phyloP scores from a whole-genome alignment of 495 filamentous ascomycete species.

The Cladorrhinum samala region DNA sequence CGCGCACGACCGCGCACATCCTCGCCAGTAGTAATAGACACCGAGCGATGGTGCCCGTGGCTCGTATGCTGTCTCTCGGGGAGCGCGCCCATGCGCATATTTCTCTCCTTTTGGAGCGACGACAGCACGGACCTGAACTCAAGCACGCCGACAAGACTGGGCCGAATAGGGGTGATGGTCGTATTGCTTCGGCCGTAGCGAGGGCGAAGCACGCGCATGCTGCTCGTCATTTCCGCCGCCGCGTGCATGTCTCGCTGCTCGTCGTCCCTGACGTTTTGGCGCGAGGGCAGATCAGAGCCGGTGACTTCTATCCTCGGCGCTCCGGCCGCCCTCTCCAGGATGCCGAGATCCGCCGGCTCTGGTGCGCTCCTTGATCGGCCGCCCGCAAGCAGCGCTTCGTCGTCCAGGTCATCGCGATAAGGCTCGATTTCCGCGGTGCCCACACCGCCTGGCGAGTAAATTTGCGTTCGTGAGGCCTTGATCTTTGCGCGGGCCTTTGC shows the following conservation, averaged over 20 bases:
- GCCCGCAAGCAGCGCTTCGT: conserved; percentile 48
- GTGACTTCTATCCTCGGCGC: conserved; percentile 45
- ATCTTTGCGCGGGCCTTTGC: conserved; percentile 57
- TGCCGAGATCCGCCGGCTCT: conserved; percentile 57
- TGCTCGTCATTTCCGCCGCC: conserved; percentile 78
- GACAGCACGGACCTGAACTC: conserved; percentile 89
- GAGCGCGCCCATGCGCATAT: conserved; percentile 61
- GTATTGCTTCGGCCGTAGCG: conserved; percentile 61
- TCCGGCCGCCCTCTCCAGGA: conserved; percentile 66
- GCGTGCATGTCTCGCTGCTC: conserved; percentile 68
- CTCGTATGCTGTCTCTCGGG: conserved; percentile 61
- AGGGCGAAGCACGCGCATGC: conserved; percentile 82
- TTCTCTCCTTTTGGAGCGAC: conserved; percentile 71
- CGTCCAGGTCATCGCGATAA: conserved; percentile 53
- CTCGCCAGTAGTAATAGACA: conserved; percentile 1
- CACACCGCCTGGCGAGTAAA: conserved; percentile 49
- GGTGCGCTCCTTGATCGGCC: conserved; percentile 42
- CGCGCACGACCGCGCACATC: conserved; percentile 16
- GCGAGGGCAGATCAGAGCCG: conserved; percentile 38
- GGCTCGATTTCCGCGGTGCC: conserved; percentile 58
- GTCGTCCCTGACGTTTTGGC: conserved; percentile 64
- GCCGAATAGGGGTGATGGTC: conserved; percentile 73
- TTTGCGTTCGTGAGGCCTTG: conserved; percentile 65
- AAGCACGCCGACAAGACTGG: conserved; percentile 86
- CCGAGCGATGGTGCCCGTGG: conserved; percentile 36